Evolutionary conservation across 1,284 basidiomycete species (phyloP).

Genomic region (Ceratobasidium sp.): DNA sequence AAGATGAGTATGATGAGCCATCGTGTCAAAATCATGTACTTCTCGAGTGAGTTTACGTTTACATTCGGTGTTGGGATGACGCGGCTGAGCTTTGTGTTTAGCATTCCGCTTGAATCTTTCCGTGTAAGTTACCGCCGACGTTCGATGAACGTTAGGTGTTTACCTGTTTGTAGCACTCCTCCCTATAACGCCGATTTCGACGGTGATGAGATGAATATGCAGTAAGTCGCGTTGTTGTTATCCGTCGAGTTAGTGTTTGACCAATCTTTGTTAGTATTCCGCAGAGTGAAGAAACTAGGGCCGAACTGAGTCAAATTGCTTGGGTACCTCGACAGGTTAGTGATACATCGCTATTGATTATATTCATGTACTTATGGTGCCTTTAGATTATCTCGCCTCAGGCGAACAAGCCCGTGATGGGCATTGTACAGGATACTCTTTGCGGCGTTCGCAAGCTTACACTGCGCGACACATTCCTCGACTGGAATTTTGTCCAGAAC

Average conservation of each 20-base stretch:
- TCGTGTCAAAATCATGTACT: no score
- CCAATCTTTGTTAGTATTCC: conserved; percentile 76
- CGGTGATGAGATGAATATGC: conserved; percentile 99
- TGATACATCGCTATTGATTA: conserved; percentile 21
- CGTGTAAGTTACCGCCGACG: conserved; percentile 74
- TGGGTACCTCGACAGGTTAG: conserved; percentile 96
- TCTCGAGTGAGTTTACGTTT: no score
- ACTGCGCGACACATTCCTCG: conserved; percentile 92
- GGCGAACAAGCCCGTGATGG: conserved; percentile 99
- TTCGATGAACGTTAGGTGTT: conserved; percentile 50
- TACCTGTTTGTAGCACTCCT: conserved; percentile 72
- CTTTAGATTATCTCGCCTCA: conserved; percentile 96
- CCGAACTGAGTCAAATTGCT: conserved; percentile 97
- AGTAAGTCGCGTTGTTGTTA: conserved; percentile 66
- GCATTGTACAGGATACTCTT: conserved; percentile 98
- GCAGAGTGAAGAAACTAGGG: conserved; percentile 98
- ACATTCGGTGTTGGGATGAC: neutral
- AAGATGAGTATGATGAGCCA: no score
- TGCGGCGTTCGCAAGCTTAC: conserved; percentile 99
- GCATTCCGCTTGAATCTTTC: conserved; percentile 98
- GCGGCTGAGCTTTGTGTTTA: conserved; percentile 55
- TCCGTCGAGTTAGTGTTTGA: neutral
- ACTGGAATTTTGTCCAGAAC: conserved; percentile 96
- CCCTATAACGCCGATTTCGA: conserved; percentile 99
- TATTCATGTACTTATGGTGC: neutral